Base-by-base conservation (phyloP, 2,329 filamentous ascomycete genomes). In the Diaporthe sp. region DNA sequence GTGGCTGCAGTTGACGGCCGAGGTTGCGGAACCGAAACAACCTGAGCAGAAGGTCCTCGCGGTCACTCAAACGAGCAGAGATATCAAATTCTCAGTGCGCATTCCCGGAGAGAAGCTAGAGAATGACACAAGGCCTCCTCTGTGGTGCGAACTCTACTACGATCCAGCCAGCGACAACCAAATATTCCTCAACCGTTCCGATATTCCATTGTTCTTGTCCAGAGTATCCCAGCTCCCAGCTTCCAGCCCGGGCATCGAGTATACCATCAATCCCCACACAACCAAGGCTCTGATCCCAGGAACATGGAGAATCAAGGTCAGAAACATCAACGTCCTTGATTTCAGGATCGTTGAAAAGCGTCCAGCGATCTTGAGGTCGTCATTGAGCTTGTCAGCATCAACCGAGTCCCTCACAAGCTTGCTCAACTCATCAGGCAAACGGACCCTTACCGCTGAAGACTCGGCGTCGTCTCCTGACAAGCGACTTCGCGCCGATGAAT, bases 61-160 rank as follows among this genome's bases (percentile, higher is more conserved):
- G 47, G 89, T 91, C 79, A 90, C 89, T 77, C 89, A 91, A 83
- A 91, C 89, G 7, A 85, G 86, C 76, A 87, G 87, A 78, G 89
- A 91, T 80, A 90, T 90, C 84, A 91, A 90, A 76, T 91, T 91
- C 78, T 88, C 87, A 52, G 88, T 91, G 75, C 84, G 86, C 67
- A 89, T 91, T 73, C 89, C 89, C 6, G 85, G 85, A 22, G 86
- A 87, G 73, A 83, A 82, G 68, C 81, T 83, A 54, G 84, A 87
- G 74, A 82, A 82, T 57, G 84, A 85, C 58, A 82, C 81, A 12
- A 80, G 87, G 22, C 88, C 88, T 22, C 85, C 87, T 6, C 78
- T 91, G n/a, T 90, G 87, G 87, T 91, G 88, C 80, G 89, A 91
- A 80, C 83, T 91, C 47, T 91, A 90, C 78, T 91, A 91, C 77